Conservation (phyloP, 345 rosid species). For the Tarenaya hassleriana region DNA sequence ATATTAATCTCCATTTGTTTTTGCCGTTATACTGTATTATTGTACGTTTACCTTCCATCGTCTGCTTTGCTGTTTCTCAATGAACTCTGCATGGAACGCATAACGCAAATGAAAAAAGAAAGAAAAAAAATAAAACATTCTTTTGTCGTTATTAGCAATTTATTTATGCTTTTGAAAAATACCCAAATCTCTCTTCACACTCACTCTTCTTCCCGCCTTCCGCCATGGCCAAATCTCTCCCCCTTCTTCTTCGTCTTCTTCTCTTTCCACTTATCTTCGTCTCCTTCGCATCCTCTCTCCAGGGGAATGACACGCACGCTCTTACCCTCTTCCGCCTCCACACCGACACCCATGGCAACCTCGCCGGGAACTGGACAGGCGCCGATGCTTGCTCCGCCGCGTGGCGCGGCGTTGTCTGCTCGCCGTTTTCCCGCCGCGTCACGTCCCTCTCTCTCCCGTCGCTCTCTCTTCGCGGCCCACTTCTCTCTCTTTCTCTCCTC, state of each 20-base stretch:
- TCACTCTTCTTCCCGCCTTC: constrained; percentile 45
- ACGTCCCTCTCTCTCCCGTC: constrained; percentile 58
- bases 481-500: constrained; percentile 52
- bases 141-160: constrained; percentile 23
- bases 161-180: constrained; percentile 20
- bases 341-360: constrained; percentile 76
- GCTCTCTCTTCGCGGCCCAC: constrained; percentile 70
- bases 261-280: constrained; percentile 14
- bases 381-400: constrained; percentile 49
- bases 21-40: constrained; percentile 11
- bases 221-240: constrained; percentile 30
- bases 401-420: constrained; percentile 84
- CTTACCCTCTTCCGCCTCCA: constrained; percentile 77
- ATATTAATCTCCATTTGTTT: not conserved
- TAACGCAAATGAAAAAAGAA: not conserved
- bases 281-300: constrained; percentile 9
- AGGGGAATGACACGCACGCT: constrained; percentile 57
- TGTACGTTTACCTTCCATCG: not conserved
- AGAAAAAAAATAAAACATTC: constrained; percentile 18
- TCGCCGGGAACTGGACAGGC: constrained; percentile 79
- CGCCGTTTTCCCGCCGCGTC: constrained; percentile 39
- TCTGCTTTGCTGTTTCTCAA: constrained; percentile 9
- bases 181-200: constrained; percentile 20
- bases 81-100: not conserved
- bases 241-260: constrained; percentile 1